Percentiles rank a stretch among this genome's conserved stretches.
Conservation (phyloP, 2,329 filamentous ascomycete species). For the Lachnellula hyalina region DNA sequence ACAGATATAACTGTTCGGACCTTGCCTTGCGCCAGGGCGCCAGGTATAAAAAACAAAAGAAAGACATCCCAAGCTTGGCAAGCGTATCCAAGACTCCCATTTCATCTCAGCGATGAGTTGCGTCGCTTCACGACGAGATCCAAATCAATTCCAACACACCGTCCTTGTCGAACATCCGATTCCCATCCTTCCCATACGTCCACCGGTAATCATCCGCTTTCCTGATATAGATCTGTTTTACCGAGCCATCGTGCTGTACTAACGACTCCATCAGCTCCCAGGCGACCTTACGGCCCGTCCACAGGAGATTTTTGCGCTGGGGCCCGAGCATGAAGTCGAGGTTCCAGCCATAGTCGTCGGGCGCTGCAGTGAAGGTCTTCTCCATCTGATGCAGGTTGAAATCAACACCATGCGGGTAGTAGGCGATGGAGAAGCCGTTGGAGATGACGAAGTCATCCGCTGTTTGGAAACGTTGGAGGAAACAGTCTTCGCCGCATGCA, state of each 20-base stretch:
- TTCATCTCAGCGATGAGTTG: no score
- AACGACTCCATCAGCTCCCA: conserved; percentile 50
- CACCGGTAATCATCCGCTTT: conserved; percentile 49
- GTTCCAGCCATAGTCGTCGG: conserved; percentile 30
- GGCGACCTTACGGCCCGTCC: conserved; percentile 46
- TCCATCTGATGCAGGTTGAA: conserved; percentile 30
- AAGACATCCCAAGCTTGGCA: no score
- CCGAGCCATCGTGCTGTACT: conserved; percentile 43
- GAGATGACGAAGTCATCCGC: conserved; percentile 29
- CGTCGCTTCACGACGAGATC: conserved; percentile 36
- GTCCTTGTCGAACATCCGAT: conserved; percentile 47
- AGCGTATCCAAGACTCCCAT: no score
- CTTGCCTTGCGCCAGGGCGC: no score
- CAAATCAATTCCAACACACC: conserved; percentile 54
- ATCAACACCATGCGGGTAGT: conserved; percentile 28
- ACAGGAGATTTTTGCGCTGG: conserved; percentile 41
- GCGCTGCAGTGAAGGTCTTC: conserved; percentile 24
- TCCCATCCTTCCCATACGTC: conserved; percentile 38
- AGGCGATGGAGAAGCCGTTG: conserved; percentile 28
- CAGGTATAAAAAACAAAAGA: no score
- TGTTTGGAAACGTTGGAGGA: conserved; percentile 28
- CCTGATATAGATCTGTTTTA: conserved; percentile 49
- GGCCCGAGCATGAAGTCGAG: conserved; percentile 47
- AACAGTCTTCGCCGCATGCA: conserved; percentile 30
- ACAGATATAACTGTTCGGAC: no score